Evolutionary conservation across 192 early-diverging fungal genomes (phyloP).

Genomic region (Umbelopsis sp.): DNA sequence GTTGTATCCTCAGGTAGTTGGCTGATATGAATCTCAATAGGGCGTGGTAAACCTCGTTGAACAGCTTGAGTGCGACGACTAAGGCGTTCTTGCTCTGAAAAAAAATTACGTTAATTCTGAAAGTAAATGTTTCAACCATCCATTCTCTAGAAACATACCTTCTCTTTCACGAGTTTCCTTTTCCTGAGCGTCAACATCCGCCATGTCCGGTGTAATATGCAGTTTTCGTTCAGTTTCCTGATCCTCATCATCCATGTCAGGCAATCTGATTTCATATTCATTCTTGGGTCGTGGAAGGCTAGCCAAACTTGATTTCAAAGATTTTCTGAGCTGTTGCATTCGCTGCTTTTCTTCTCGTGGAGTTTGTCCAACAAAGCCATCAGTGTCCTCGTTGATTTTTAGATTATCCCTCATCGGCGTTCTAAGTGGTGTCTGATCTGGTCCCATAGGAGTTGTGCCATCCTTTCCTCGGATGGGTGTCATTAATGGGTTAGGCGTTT

Average conservation of each 20-base stretch:
- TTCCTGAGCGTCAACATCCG: conserved; percentile 61
- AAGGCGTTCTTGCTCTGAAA: conserved; percentile 47
- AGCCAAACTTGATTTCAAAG: conserved; percentile 69
- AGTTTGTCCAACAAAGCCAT: conserved; percentile 54
- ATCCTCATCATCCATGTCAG: conserved; percentile 56
- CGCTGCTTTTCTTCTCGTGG: conserved; percentile 65
- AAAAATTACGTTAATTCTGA: too few species aligned
- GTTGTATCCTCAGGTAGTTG: conserved; percentile 29
- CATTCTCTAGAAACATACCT: conserved; percentile 32
- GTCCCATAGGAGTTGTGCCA: conserved; percentile 38
- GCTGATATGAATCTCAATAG: conserved; percentile 39
- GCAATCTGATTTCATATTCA: conserved; percentile 90
- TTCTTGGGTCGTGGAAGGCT: conserved; percentile 87
- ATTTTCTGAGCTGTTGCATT: conserved; percentile 64
- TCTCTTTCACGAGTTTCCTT: conserved; percentile 53
- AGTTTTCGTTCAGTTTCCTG: conserved; percentile 23
- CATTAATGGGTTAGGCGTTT: conserved; percentile 85
- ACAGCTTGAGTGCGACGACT: conserved; percentile 73
- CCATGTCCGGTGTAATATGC: conserved; percentile 71
- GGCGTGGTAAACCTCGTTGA: conserved; percentile 77
- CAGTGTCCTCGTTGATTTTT: conserved; percentile 54
- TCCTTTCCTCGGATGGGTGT: conserved; percentile 27
- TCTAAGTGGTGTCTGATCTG: conserved; percentile 60
- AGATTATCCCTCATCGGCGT: conserved; percentile 64
- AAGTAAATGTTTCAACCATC: too few species aligned